A percentile compares a stretch with the other conserved stretches of the same genome.
These are phyloP conservation scores for Penicillium brevicompactum DNA, from an alignment of 2,329 filamentous ascomycete species.

Conservation along the genomic window DNA sequence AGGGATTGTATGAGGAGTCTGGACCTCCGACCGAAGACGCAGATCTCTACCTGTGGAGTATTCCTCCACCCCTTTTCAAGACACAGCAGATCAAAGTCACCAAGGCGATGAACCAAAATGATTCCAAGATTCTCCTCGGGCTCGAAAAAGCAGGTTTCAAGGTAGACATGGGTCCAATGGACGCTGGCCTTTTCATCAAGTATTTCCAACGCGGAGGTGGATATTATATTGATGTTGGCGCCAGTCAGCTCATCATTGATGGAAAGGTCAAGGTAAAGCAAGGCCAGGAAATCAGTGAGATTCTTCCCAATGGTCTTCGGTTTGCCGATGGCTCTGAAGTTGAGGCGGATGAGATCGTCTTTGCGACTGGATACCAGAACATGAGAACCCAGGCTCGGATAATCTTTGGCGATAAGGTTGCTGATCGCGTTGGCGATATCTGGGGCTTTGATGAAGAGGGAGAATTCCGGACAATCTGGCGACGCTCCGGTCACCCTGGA, in stretches of 20 bases:
- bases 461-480: slow-evolving; percentile 63
- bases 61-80: slow-evolving; percentile 64
- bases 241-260: slow-evolving; percentile 62
- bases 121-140: slow-evolving; percentile 41
- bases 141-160: slow-evolving; percentile 63
- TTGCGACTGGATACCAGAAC: slow-evolving; percentile 64
- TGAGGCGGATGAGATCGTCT: slow-evolving; percentile 65
- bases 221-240: slow-evolving; percentile 72
- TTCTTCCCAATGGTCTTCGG: slow-evolving; percentile 52
- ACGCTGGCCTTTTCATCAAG: slow-evolving; percentile 61
- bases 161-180: slow-evolving; percentile 60
- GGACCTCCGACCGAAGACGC: slow-evolving; percentile 65
- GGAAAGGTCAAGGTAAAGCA: slow-evolving; percentile 68
- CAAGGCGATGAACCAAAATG: slow-evolving; percentile 37
- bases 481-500: slow-evolving; percentile 62
- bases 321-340: slow-evolving; percentile 62
- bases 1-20: slow-evolving; percentile 51
- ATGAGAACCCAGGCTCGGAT: slow-evolving; percentile 64
- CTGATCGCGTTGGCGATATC: slow-evolving; percentile 59
- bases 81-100: slow-evolving; percentile 55
- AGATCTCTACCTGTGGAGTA: slow-evolving; percentile 62
- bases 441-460: slow-evolving; percentile 63
- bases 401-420: slow-evolving; percentile 65
- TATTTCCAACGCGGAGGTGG: slow-evolving; percentile 68
- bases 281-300: slow-evolving; percentile 58